phyloP scores from a whole-genome alignment of 129 eudicot genomes.

The Deinandra increscens region DNA sequence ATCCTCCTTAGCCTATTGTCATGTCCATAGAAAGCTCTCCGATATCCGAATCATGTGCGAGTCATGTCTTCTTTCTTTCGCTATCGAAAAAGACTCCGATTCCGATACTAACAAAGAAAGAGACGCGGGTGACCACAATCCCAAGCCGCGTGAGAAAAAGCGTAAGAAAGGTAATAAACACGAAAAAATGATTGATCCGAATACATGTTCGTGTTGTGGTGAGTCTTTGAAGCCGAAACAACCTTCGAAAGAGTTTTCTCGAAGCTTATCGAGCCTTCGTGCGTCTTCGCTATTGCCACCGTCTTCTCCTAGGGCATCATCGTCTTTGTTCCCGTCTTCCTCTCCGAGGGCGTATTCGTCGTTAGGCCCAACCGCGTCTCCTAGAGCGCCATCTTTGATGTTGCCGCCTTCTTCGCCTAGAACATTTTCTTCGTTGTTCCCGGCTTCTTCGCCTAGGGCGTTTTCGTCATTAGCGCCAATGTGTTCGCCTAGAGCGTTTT shows the following conservation, averaged over 20 bases:
- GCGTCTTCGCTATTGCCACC: constrained; percentile 31
- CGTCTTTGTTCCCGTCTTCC: constrained; percentile 22
- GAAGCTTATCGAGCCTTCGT: constrained; percentile 29
- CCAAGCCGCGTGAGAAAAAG: constrained; percentile 28
- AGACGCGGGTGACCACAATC: constrained; percentile 38
- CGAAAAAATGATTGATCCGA: constrained; percentile 19
- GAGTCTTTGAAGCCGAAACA: constrained; percentile 51
- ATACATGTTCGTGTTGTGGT: constrained; percentile 72
- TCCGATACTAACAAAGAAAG: constrained; percentile 31
- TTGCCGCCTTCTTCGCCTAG: constrained; percentile 29
- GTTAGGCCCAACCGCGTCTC: constrained; percentile 22
- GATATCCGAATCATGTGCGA: constrained; percentile 81
- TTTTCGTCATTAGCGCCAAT: constrained; percentile 23
- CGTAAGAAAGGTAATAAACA: constrained; percentile 12
- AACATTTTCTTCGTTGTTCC: constrained; percentile 19
- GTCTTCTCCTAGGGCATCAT: constrained; percentile 42
- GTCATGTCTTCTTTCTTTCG: constrained; percentile 80
- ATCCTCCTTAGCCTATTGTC: constrained; percentile 81
- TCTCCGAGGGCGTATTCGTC: constrained; percentile 27
- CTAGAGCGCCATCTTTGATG: constrained; percentile 24
- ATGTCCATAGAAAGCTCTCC: constrained; percentile 62
- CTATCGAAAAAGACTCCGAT: constrained; percentile 51
- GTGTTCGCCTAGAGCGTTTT: constrained; percentile 24
- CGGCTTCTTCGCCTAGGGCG: constrained; percentile 27
- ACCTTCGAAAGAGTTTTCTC: constrained; percentile 29